phyloP scores from a whole-genome alignment of 2,329 filamentous ascomycete genomes.

The Myrmaecium sp. region DNA sequence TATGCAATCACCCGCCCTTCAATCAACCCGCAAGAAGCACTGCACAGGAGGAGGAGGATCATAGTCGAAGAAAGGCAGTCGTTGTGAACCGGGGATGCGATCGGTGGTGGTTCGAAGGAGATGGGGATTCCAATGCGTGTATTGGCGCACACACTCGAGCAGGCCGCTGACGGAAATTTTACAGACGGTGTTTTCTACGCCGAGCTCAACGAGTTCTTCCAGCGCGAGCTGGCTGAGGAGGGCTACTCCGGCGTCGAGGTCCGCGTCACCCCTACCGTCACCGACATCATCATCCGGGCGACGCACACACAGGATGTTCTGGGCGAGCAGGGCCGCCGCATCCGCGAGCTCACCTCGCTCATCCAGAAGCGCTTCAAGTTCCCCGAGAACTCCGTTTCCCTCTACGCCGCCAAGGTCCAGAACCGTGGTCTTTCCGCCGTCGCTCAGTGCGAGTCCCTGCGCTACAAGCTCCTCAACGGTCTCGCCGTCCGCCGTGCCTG shows the following conservation, averaged over 20 bases:
- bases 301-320: slow-evolving; percentile 99
- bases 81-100: slow-evolving; percentile 4
- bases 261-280: slow-evolving; percentile 98
- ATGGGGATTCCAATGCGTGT: no score
- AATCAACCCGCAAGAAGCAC: not conserved
- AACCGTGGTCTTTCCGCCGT: slow-evolving; percentile 99
- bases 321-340: slow-evolving; percentile 98
- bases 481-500: slow-evolving; percentile 95
- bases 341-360: slow-evolving; percentile 98
- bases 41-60: slow-evolving; percentile 26
- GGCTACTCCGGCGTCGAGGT: slow-evolving; percentile 99
- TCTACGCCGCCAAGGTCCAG: slow-evolving; percentile 99
- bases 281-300: slow-evolving; percentile 99
- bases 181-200: slow-evolving; percentile 98
- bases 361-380: slow-evolving; percentile 99
- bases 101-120: slow-evolving; percentile 4
- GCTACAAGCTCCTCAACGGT: slow-evolving; percentile 99
- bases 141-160: no score
- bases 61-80: slow-evolving; percentile 47
- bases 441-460: slow-evolving; percentile 99
- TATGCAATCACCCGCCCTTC: slow-evolving; percentile 16
- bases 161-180: slow-evolving; percentile 7
- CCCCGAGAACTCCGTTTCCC: slow-evolving; percentile 98
- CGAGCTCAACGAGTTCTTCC: slow-evolving; percentile 99
- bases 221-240: slow-evolving; percentile 99